These are phyloP conservation scores for Hypoxylon sp. DNA, from an alignment of 2,329 filamentous ascomycete species.

Conservation along the genomic window DNA sequence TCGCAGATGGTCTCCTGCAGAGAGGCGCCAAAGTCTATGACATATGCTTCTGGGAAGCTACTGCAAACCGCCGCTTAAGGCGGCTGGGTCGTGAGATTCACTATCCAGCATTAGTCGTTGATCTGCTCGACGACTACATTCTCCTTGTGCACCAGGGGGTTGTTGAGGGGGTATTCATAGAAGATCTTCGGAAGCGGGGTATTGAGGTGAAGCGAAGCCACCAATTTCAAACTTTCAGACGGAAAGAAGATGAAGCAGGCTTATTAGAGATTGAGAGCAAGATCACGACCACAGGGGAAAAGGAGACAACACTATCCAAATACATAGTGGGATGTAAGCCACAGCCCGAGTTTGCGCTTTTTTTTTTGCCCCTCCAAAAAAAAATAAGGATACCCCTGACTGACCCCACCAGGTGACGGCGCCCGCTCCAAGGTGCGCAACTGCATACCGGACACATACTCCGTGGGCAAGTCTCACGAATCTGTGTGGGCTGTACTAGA, in stretches of 20 bases:
- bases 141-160: conserved; percentile 79
- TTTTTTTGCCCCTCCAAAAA: background rate
- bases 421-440: conserved; percentile 79
- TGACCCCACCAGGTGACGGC: conserved; percentile 65
- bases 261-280: conserved; percentile 58
- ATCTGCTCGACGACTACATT: conserved; percentile 71
- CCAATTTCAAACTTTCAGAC: conserved; percentile 72
- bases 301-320: conserved; percentile 65
- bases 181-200: conserved; percentile 76
- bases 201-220: conserved; percentile 74
- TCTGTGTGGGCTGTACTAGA: conserved; percentile 79
- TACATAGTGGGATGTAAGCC: conserved; percentile 75
- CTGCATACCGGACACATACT: conserved; percentile 68
- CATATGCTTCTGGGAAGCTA: conserved; percentile 79
- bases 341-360: background rate
- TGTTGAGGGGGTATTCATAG: conserved; percentile 78
- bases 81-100: conserved; percentile 77
- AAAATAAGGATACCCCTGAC: conserved; percentile 21
- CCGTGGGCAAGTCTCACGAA: conserved; percentile 47
- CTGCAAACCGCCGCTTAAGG: conserved; percentile 65
- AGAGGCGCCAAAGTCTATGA: conserved; percentile 80
- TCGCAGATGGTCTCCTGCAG: conserved; percentile 77
- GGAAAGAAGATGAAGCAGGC: conserved; percentile 55
- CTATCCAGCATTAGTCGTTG: conserved; percentile 70
- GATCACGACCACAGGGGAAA: conserved; percentile 54